Conservation (phyloP, 176 grass and related monocot species). For the Tillandsia leiboldiana region DNA sequence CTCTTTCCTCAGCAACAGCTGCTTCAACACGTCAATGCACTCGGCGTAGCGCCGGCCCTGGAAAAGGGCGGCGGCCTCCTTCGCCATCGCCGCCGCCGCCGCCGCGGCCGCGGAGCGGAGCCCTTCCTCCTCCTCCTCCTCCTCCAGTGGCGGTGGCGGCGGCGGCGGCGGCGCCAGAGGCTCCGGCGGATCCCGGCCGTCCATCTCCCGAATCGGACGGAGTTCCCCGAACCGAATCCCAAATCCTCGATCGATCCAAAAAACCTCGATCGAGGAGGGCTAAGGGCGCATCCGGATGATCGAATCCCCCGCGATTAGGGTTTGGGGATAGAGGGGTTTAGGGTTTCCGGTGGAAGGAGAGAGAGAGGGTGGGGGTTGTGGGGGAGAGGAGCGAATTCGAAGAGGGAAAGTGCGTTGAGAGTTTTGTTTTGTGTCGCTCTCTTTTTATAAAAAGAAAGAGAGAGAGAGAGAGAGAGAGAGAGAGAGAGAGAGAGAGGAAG, state of each 20-base stretch:
- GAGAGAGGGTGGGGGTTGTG: conserved; percentile 37
- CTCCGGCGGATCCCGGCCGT: conserved; percentile 45
- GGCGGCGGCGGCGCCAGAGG: conserved; percentile 22
- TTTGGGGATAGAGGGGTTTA: conserved; percentile 1
- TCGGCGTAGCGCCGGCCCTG: conserved; percentile 59
- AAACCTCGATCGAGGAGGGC: conserved; percentile 8
- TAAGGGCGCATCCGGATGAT: conserved; percentile 12
- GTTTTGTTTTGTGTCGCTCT: too few relatives aligned
- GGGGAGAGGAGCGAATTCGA: conserved; percentile 9
- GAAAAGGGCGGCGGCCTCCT: conserved; percentile 59
- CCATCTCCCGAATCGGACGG: conserved; percentile 42
- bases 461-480: not conserved
- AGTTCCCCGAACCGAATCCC: not conserved
- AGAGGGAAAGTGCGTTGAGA: too few relatives aligned
- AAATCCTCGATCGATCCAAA: not conserved
- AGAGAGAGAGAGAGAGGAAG: conserved; percentile 17
- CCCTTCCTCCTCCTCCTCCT: conserved; percentile 29
- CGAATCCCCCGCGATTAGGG: conserved; percentile 8
- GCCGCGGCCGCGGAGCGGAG: conserved; percentile 44
- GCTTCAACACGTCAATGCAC: conserved; percentile 54
- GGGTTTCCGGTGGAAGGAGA: too few relatives aligned
- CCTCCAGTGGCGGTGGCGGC: not conserved
- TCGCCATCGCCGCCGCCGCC: conserved; percentile 42
- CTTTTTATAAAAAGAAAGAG: too few relatives aligned
- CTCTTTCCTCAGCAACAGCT: conserved; percentile 66